phyloP scores from a whole-genome alignment of 148 eudicot species.

The Amaranthus palmeri region DNA sequence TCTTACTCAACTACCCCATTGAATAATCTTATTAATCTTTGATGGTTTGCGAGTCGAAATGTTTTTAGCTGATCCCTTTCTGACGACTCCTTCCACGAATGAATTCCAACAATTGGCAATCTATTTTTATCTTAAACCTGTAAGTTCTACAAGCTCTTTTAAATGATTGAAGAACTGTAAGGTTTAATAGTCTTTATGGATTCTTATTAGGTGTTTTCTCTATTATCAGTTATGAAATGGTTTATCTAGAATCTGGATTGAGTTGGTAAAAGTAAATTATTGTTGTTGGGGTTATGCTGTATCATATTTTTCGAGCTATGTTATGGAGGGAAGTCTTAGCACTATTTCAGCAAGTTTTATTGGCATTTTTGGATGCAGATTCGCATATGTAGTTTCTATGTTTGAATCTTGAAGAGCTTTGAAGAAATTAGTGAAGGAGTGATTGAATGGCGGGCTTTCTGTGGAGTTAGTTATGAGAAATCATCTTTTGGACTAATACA shows the following conservation, averaged over 20 bases:
- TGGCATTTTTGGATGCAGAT: neutral
- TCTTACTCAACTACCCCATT: neutral
- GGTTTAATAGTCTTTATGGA: neutral
- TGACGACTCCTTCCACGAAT: neutral
- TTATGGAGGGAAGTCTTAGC: neutral
- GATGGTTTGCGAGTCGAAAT: neutral
- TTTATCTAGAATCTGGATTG: neutral
- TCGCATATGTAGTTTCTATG: neutral
- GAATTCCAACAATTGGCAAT: neutral
- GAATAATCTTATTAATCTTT: neutral
- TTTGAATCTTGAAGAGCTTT: constrained; percentile 6
- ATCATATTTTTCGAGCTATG: neutral
- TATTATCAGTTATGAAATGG: neutral
- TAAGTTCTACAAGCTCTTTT: neutral
- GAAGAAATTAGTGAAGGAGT: neutral
- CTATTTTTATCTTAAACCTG: neutral
- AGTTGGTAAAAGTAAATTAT: neutral
- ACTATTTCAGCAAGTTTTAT: constrained; percentile 1
- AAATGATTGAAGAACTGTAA: neutral
- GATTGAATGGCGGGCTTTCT: constrained; percentile 1
- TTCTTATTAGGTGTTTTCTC: neutral
- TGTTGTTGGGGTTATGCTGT: neutral
- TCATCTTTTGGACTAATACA: neutral
- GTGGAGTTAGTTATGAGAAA: neutral
- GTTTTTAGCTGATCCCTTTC: neutral